Evolutionary conservation across 73 alveolate species (phyloP).

Genomic region (Paramecium primaurelia): DNA sequence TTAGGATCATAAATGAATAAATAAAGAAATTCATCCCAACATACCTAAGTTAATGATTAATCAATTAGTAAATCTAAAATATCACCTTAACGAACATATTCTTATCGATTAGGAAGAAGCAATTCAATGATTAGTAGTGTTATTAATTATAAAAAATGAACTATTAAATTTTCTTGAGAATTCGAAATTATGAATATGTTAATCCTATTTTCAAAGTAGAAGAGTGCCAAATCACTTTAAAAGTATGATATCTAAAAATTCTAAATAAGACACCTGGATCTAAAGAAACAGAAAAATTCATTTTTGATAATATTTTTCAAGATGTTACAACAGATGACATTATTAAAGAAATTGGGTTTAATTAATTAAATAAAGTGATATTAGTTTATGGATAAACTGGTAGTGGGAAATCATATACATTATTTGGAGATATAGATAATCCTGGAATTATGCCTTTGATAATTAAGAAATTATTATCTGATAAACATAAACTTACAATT

Average conservation of each 20-base stretch:
- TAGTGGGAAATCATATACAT: not conserved
- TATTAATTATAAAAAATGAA: not conserved
- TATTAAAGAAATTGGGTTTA: not conserved
- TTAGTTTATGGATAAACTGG: not conserved
- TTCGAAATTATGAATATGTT: not conserved
- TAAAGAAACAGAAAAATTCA: not conserved
- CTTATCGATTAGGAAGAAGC: not conserved
- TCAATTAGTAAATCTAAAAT: not conserved
- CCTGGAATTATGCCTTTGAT: constrained; percentile 13
- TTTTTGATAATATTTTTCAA: not conserved
- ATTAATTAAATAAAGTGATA: not conserved
- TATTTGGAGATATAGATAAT: not conserved
- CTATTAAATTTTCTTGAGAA: constrained; percentile 14
- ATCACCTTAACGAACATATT: not conserved
- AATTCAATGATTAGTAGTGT: not conserved
- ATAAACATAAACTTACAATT: not conserved
- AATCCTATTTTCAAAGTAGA: not conserved
- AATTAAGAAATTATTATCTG: not conserved
- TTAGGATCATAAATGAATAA: not conserved
- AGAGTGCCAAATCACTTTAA: not conserved
- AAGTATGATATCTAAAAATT: not conserved
- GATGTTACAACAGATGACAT: not conserved
- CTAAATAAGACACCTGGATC: not conserved
- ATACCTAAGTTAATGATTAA: not conserved
- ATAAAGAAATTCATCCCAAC: not conserved